Evolutionary conservation across 257 asterid species (phyloP).

Genomic region (Marsdenia floribunda): DNA sequence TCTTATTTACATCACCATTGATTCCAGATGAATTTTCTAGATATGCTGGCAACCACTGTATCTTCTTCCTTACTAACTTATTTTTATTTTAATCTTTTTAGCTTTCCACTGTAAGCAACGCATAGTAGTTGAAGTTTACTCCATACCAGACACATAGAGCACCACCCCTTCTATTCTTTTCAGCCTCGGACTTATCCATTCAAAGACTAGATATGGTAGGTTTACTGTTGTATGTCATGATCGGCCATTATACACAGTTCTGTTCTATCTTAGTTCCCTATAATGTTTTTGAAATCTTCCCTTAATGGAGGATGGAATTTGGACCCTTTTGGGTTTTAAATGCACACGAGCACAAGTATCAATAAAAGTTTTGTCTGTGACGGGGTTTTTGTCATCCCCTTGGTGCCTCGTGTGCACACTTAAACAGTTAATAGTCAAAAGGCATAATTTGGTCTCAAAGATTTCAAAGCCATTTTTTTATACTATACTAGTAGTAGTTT

Average conservation of each 20-base stretch:
- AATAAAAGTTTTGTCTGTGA: conserved; percentile 36
- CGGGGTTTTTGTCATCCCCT: conserved; percentile 20
- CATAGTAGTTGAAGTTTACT: conserved; percentile 4
- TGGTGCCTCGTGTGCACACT: conserved; percentile 39
- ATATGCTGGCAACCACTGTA: conserved; percentile 46
- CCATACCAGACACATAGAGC: conserved; percentile 43
- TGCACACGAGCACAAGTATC: conserved; percentile 32
- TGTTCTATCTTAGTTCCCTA: not conserved
- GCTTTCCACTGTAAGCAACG: conserved; percentile 1
- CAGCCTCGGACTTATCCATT: conserved; percentile 43
- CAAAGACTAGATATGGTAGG: conserved; percentile 23
- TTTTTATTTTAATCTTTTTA: not conserved
- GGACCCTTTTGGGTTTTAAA: conserved; percentile 18
- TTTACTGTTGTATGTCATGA: conserved; percentile 14
- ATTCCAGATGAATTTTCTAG: conserved; percentile 19
- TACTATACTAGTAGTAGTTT: not conserved
- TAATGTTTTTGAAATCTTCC: not conserved
- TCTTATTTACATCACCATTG: conserved; percentile 53
- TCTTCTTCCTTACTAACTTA: conserved; percentile 21
- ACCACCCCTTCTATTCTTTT: conserved; percentile 39
- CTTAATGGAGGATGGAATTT: not conserved
- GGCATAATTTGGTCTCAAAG: conserved; percentile 16
- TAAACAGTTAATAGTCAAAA: conserved; percentile 35
- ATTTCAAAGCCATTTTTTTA: conserved; percentile 6
- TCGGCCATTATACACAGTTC: not conserved